These are phyloP conservation scores for Pyrrhoderma lamaoense DNA, from an alignment of 1,284 basidiomycete species.

Conservation along the genomic window DNA sequence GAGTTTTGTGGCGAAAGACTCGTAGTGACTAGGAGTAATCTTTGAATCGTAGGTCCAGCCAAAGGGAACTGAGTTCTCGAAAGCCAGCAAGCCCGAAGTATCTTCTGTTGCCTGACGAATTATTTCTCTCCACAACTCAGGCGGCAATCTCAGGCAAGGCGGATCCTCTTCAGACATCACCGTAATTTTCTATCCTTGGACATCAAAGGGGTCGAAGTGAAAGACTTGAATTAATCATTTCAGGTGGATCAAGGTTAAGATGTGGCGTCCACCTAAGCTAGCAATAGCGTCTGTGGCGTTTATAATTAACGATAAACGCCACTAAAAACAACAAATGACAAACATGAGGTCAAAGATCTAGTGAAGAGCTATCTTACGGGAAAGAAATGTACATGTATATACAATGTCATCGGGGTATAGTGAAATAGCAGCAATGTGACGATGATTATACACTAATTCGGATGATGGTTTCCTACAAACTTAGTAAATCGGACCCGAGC, in stretches of 20 bases:
- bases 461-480: too few relatives aligned
- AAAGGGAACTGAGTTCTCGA: background rate
- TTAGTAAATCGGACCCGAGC: slow-evolving; percentile 1
- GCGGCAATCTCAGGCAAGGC: background rate
- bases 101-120: slow-evolving; percentile 1
- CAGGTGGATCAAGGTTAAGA: background rate
- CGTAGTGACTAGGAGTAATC: slow-evolving; percentile 3
- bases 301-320: background rate
- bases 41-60: slow-evolving; percentile 5
- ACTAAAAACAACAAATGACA: background rate
- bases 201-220: background rate
- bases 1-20: slow-evolving; percentile 4
- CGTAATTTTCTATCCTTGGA: background rate
- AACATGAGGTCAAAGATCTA: too few relatives aligned
- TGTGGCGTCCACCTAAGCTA: background rate
- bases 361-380: too few relatives aligned
- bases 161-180: background rate
- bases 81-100: background rate
- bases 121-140: slow-evolving; percentile 5
- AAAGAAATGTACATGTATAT: too few relatives aligned
- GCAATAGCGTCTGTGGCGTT: background rate
- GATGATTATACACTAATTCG: background rate
- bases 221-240: background rate
- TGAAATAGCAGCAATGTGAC: background rate
- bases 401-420: background rate